These are phyloP conservation scores for Euphorbia schlechtendalii DNA, from an alignment of 441 rosid genomes.

Conservation along the genomic window DNA sequence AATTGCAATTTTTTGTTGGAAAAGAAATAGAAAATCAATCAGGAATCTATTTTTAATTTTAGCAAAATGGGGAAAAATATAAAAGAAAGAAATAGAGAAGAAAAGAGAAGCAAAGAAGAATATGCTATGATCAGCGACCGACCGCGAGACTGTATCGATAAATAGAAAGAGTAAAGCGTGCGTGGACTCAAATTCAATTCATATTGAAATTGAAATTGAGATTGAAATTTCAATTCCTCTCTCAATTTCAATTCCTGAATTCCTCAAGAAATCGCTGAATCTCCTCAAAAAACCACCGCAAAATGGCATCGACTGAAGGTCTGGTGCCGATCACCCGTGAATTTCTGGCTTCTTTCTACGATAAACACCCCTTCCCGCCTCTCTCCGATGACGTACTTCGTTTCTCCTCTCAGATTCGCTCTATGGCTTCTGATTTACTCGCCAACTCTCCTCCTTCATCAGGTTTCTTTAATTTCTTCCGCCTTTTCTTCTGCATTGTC, in stretches of 20 bases:
- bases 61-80: too few species aligned
- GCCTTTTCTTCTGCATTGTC: background rate
- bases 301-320: constrained; percentile 81
- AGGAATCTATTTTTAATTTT: too few species aligned
- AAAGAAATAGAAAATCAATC: too few species aligned
- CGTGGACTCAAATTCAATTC: constrained; percentile 14
- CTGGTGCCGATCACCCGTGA: constrained; percentile 77
- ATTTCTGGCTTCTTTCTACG: constrained; percentile 75
- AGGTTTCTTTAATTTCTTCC: constrained; percentile 36
- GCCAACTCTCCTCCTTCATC: constrained; percentile 39
- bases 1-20: too few species aligned
- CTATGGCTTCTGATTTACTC: constrained; percentile 48
- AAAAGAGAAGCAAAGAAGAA: background rate
- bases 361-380: constrained; percentile 61
- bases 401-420: constrained; percentile 59
- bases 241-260: background rate
- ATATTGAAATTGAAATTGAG: background rate
- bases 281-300: background rate
- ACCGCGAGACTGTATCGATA: background rate
- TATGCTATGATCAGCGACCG: constrained; percentile 4
- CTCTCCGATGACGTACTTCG: constrained; percentile 63
- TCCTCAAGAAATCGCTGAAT: background rate
- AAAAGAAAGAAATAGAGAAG: background rate
- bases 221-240: background rate
- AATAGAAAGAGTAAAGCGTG: background rate